These are phyloP conservation scores for Xylaria sp. DNA, from an alignment of 2,329 filamentous ascomycete species.

Conservation along the genomic window DNA sequence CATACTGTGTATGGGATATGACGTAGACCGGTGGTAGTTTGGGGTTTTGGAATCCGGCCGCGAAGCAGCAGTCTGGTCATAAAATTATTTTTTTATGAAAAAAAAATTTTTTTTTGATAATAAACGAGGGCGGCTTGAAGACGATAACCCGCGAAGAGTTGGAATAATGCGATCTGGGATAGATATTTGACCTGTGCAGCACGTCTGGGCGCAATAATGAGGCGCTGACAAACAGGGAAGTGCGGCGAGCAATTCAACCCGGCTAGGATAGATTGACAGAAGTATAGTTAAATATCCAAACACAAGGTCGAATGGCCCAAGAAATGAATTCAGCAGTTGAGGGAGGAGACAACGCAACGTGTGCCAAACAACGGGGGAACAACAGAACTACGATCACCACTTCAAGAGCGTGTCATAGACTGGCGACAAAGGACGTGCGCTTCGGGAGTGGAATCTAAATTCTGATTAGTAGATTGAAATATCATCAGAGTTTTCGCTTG, in stretches of 20 bases:
- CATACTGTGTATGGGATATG: conserved; percentile 41
- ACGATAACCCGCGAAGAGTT: not conserved
- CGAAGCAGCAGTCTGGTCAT: conserved; percentile 14
- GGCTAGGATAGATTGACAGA: not conserved
- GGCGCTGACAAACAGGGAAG: not conserved
- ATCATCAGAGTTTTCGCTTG: not conserved
- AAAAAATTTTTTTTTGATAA: too few relatives aligned
- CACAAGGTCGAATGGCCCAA: not conserved
- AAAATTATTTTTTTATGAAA: too few relatives aligned
- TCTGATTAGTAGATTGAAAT: not conserved
- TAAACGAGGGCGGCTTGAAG: not conserved
- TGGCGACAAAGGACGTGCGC: not conserved
- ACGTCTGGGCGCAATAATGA: not conserved
- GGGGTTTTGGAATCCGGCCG: conserved; percentile 18
- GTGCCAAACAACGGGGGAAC: not conserved
- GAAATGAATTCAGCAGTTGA: not conserved
- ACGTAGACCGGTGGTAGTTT: conserved; percentile 6
- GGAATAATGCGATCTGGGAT: not conserved
- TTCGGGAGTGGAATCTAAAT: not conserved
- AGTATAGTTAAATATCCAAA: not conserved
- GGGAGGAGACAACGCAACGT: not conserved
- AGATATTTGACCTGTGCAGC: not conserved
- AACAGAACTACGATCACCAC: conserved; percentile 10
- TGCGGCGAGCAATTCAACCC: not conserved
- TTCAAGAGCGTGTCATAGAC: not conserved